Conservation (phyloP, 2,329 filamentous ascomycete species). For the Colletotrichum magnum region DNA sequence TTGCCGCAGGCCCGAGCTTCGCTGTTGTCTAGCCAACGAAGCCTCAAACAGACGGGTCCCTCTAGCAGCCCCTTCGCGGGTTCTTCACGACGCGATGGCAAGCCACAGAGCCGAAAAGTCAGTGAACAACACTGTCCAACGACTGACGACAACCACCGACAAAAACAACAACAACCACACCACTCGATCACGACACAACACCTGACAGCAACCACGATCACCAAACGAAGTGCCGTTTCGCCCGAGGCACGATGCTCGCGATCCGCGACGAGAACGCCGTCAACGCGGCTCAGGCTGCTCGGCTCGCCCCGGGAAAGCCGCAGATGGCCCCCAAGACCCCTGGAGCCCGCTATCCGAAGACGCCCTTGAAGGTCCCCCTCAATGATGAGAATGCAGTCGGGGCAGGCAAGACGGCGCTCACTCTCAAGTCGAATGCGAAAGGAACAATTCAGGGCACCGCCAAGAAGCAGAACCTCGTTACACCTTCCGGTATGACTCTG, state of each 20-base stretch:
- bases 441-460: constrained; percentile 45
- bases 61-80: constrained; percentile 13
- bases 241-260: constrained; percentile 37
- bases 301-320: constrained; percentile 41
- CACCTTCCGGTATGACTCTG: constrained; percentile 39
- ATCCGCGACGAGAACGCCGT: constrained; percentile 42
- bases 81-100: constrained; percentile 18
- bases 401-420: constrained; percentile 71
- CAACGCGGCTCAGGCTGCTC: constrained; percentile 41
- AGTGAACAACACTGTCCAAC: not conserved
- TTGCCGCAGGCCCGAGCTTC: constrained; percentile 19
- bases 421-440: constrained; percentile 67
- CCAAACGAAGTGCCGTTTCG: not conserved
- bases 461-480: constrained; percentile 41
- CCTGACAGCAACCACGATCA: not conserved
- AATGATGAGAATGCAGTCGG: constrained; percentile 87
- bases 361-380: constrained; percentile 81
- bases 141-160: constrained; percentile 2
- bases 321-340: constrained; percentile 82
- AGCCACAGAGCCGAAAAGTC: constrained; percentile 1
- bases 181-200: not conserved
- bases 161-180: not conserved
- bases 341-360: constrained; percentile 82
- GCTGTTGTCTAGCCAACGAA: constrained; percentile 33
- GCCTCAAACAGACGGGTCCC: constrained; percentile 32